Percentiles rank a stretch among this genome's conserved stretches.
phyloP scores from a whole-genome alignment of 1,284 basidiomycete genomes.

The Coniophora puteana region DNA sequence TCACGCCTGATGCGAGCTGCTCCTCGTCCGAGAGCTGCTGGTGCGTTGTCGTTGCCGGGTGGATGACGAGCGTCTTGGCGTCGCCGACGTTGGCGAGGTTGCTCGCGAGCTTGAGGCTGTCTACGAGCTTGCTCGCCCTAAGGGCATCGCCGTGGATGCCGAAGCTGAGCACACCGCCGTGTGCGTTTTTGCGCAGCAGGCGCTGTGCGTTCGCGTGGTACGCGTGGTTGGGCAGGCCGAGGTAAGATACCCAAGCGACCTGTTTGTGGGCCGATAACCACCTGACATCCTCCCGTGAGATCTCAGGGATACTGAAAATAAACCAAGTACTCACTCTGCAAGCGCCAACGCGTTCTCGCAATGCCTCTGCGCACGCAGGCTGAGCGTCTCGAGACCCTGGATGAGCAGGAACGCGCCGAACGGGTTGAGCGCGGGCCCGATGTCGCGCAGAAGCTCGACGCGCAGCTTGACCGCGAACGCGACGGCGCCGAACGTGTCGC shows the following conservation, averaged over 20 bases:
- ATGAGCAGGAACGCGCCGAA: constrained; percentile 83
- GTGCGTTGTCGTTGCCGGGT: constrained; percentile 84
- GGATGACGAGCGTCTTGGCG: constrained; percentile 81
- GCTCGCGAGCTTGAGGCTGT: constrained; percentile 71
- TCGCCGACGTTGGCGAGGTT: constrained; percentile 79
- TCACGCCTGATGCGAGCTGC: constrained; percentile 70
- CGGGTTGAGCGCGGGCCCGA: constrained; percentile 76
- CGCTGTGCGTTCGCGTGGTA: constrained; percentile 61
- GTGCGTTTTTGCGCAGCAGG: constrained; percentile 55
- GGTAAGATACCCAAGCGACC: constrained; percentile 82
- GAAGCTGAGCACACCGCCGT: constrained; percentile 80
- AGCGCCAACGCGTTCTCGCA: constrained; percentile 73
- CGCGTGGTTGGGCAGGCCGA: constrained; percentile 66
- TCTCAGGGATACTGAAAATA: background rate
- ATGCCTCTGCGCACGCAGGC: constrained; percentile 75
- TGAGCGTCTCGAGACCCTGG: constrained; percentile 85
- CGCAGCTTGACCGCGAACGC: constrained; percentile 78
- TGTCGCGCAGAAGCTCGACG: constrained; percentile 72
- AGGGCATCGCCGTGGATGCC: constrained; percentile 70
- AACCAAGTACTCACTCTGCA: constrained; percentile 44
- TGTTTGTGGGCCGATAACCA: constrained; percentile 71
- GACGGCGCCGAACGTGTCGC: constrained; percentile 70
- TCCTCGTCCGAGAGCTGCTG: constrained; percentile 72
- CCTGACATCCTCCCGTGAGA: constrained; percentile 25
- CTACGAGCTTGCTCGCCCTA: constrained; percentile 67